Percentiles rank a stretch among this genome's conserved stretches.
These are phyloP conservation scores for Botrytis elliptica DNA, from an alignment of 2,329 filamentous ascomycete species.

Conservation along the genomic window DNA sequence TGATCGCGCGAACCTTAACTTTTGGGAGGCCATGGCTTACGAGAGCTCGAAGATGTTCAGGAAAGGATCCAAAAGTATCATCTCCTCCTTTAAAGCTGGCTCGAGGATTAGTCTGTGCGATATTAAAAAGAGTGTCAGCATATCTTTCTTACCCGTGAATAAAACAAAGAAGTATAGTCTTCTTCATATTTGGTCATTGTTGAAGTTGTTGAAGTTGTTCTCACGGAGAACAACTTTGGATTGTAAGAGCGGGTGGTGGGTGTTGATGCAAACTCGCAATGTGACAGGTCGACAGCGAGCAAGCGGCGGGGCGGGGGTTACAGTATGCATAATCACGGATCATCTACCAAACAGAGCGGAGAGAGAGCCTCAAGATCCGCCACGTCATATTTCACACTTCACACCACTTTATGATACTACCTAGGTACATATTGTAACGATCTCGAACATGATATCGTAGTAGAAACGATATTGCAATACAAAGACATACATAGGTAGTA, in stretches of 20 bases:
- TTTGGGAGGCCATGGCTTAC: constrained; percentile 66
- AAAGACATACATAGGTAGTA: not conserved
- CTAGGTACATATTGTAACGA: too few species aligned
- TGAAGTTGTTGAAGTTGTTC: not conserved
- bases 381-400: not conserved
- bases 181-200: constrained; percentile 57
- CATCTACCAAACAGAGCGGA: not conserved
- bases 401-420: not conserved
- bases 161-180: constrained; percentile 77
- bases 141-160: constrained; percentile 86
- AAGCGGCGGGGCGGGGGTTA: not conserved
- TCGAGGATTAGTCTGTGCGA: constrained; percentile 17
- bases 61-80: constrained; percentile 74
- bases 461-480: not conserved
- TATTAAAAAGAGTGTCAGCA: constrained; percentile 6
- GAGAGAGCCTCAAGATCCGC: not conserved
- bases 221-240: not conserved
- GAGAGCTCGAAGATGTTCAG: constrained; percentile 66
- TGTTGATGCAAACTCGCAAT: not conserved
- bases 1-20: constrained; percentile 62
- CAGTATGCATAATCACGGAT: not conserved
- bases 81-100: constrained; percentile 61
- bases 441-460: not conserved
- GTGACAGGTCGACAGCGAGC: not conserved
- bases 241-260: not conserved